Evolutionary conservation across 768 basidiomycete species (phyloP).

Genomic region (Mycena haematopus): DNA sequence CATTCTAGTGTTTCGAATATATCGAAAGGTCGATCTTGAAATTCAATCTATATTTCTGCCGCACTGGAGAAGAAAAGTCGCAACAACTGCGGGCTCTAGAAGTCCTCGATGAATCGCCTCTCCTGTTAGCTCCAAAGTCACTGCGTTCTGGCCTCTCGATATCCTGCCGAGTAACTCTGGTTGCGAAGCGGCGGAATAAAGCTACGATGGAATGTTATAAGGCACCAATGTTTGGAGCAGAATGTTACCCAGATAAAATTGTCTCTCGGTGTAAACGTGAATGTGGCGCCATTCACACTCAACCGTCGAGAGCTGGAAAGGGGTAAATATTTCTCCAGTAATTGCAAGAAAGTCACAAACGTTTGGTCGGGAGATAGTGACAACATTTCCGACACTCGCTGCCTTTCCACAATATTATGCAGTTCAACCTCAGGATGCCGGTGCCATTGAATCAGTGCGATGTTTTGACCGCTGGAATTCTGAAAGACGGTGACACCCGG

Average conservation of each 20-base stretch:
- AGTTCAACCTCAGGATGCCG: slow-evolving; percentile 45
- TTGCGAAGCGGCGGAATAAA: slow-evolving; percentile 14
- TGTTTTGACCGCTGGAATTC: slow-evolving; percentile 41
- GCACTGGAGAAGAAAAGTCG: slow-evolving; percentile 51
- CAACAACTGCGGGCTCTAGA: slow-evolving; percentile 50
- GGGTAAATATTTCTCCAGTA: neutral
- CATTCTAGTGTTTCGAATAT: too few species aligned
- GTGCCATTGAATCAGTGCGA: slow-evolving; percentile 51
- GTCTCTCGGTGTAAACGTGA: slow-evolving; percentile 24
- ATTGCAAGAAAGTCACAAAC: slow-evolving; percentile 30
- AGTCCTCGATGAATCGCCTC: slow-evolving; percentile 54
- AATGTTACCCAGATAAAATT: slow-evolving; percentile 32
- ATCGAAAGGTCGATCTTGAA: too few species aligned
- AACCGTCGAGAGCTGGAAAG: slow-evolving; percentile 18
- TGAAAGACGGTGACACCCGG: slow-evolving; percentile 46
- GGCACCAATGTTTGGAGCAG: slow-evolving; percentile 6
- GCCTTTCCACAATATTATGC: slow-evolving; percentile 38
- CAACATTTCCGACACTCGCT: slow-evolving; percentile 48
- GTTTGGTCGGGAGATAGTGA: slow-evolving; percentile 44
- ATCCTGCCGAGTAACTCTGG: slow-evolving; percentile 47
- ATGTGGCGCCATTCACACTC: slow-evolving; percentile 10
- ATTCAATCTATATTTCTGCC: slow-evolving; percentile 54
- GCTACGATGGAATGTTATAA: neutral
- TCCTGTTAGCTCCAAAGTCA: slow-evolving; percentile 53
- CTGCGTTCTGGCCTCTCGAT: slow-evolving; percentile 33